Conservation (phyloP, 495 filamentous ascomycete species). For the Cenococcum geophilum region DNA sequence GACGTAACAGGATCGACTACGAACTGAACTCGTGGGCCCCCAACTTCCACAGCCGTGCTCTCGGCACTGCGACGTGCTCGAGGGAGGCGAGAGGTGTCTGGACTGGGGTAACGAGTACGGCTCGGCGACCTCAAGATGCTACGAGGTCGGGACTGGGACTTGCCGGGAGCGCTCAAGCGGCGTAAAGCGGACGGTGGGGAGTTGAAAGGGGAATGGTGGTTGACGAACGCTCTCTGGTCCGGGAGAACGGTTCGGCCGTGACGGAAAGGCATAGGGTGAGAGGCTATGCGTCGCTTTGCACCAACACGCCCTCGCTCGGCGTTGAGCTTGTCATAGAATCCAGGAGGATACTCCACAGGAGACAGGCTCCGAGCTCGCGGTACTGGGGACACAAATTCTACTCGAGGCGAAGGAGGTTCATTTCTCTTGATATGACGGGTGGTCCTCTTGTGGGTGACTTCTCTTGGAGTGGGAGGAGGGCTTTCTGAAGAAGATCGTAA, state of each 20-base stretch:
- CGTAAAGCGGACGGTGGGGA: background rate
- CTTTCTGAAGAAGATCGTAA: background rate
- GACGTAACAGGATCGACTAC: background rate
- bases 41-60: slow-evolving; percentile 18
- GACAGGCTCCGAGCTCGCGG: background rate
- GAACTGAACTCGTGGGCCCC: slow-evolving; percentile 24
- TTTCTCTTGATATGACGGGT: background rate
- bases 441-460: background rate
- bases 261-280: slow-evolving; percentile 15
- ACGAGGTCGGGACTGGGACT: background rate
- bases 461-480: background rate
- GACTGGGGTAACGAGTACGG: background rate
- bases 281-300: slow-evolving; percentile 11
- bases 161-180: background rate
- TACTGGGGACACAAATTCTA: background rate
- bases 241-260: slow-evolving; percentile 6
- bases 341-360: background rate
- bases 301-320: background rate
- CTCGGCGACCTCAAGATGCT: slow-evolving; percentile 7
- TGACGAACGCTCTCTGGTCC: slow-evolving; percentile 3
- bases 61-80: slow-evolving; percentile 6
- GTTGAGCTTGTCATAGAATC: background rate
- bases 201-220: background rate
- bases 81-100: slow-evolving; percentile 2
- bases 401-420: background rate